phyloP scores from a whole-genome alignment of 176 grass and related monocot genomes.

The Oryza officinalis region DNA sequence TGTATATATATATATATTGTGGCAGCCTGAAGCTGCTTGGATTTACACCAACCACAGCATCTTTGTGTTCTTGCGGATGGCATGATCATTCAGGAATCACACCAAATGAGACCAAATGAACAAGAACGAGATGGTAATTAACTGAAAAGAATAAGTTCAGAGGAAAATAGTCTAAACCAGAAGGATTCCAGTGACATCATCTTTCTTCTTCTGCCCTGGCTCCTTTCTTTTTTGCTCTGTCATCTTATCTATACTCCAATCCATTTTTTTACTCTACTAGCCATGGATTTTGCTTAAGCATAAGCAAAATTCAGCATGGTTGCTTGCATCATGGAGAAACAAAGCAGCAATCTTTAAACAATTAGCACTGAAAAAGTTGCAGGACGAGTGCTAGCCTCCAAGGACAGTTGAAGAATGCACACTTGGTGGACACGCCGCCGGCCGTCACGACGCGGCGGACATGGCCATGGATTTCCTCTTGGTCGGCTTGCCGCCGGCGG shows the following conservation, averaged over 20 bases:
- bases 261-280: slow-evolving; percentile 18
- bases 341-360: slow-evolving; percentile 51
- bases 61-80: slow-evolving; percentile 32
- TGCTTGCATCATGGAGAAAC: slow-evolving; percentile 47
- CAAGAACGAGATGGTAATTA: slow-evolving; percentile 37
- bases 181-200: slow-evolving; percentile 59
- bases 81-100: slow-evolving; percentile 31
- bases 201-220: slow-evolving; percentile 34
- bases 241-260: slow-evolving; percentile 54
- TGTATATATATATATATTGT: background rate
- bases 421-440: slow-evolving; percentile 23
- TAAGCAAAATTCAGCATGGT: slow-evolving; percentile 10
- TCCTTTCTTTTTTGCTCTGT: slow-evolving; percentile 38
- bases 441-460: slow-evolving; percentile 50
- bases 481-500: background rate
- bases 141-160: slow-evolving; percentile 22
- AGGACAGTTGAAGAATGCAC: slow-evolving; percentile 36
- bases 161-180: slow-evolving; percentile 26
- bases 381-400: slow-evolving; percentile 30
- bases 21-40: slow-evolving; percentile 23
- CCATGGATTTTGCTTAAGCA: slow-evolving; percentile 42
- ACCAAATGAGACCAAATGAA: slow-evolving; percentile 25
- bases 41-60: slow-evolving; percentile 35
- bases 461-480: slow-evolving; percentile 53
- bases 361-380: slow-evolving; percentile 46